These are phyloP conservation scores for Penicillium glabrum DNA, from an alignment of 2,329 filamentous ascomycete genomes.

Conservation along the genomic window DNA sequence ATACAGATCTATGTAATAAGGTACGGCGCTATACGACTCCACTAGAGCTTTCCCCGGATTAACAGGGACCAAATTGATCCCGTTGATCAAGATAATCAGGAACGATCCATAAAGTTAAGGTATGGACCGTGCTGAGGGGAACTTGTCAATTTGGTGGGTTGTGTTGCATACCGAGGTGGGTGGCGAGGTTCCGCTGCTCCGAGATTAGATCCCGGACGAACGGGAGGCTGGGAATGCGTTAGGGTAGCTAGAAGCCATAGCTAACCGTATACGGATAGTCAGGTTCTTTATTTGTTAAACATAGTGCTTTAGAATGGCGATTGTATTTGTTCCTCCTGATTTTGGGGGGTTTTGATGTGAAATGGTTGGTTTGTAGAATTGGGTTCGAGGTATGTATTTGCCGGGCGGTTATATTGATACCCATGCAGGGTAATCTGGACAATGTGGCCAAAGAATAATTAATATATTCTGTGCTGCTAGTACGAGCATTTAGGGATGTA, in stretches of 20 bases:
- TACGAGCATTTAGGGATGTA: too few species aligned
- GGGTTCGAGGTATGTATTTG: neutral
- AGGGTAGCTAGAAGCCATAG: neutral
- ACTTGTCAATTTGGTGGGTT: neutral
- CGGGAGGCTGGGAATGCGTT: neutral
- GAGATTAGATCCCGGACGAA: constrained; percentile 3
- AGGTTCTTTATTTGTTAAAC: neutral
- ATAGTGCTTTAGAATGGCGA: neutral
- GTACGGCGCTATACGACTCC: constrained; percentile 11
- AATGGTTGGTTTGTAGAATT: neutral
- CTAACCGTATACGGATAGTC: neutral
- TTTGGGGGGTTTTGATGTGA: neutral
- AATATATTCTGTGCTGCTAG: too few species aligned
- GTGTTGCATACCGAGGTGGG: constrained; percentile 1
- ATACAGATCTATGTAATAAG: constrained; percentile 7
- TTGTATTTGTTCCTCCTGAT: neutral
- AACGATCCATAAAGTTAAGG: constrained; percentile 11
- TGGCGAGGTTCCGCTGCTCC: constrained; percentile 14
- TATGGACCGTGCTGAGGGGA: constrained; percentile 20
- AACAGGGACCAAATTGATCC: constrained; percentile 3
- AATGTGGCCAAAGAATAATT: too few species aligned
- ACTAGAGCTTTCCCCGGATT: constrained; percentile 26
- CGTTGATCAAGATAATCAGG: constrained; percentile 13
- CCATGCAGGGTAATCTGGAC: too few species aligned
- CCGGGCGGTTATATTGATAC: neutral